These are phyloP conservation scores for Podospora australis DNA, from an alignment of 495 filamentous ascomycete genomes.

Conservation along the genomic window DNA sequence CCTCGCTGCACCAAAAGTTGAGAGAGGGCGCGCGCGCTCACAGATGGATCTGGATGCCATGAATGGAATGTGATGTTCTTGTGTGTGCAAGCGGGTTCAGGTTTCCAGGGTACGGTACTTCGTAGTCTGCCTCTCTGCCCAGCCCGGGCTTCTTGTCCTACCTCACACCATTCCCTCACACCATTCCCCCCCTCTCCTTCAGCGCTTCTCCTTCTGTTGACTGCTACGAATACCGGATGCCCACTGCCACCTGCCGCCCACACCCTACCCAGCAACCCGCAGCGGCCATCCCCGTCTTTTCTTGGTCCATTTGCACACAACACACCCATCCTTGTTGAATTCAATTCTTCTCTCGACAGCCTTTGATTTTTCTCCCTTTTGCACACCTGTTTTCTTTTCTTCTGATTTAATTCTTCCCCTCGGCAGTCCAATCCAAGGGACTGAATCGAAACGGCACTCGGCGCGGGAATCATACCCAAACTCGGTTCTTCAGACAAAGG, in stretches of 20 bases:
- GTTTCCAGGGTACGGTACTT: neutral
- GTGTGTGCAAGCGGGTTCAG: neutral
- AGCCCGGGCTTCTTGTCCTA: conserved; percentile 8
- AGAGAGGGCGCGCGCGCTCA: neutral
- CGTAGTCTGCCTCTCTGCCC: too few relatives aligned
- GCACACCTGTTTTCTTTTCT: neutral
- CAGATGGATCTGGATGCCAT: neutral
- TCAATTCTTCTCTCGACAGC: neutral
- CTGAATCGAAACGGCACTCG: neutral
- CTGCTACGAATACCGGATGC: too few relatives aligned
- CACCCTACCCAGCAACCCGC: neutral
- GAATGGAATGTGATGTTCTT: neutral
- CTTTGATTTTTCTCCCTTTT: conserved; percentile 1
- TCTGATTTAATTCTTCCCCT: neutral
- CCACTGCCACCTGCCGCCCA: neutral
- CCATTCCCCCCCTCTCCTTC: neutral
- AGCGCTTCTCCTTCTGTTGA: conserved; percentile 6
- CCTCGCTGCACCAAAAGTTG: too few relatives aligned
- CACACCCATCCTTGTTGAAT: neutral
- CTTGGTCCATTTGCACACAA: neutral
- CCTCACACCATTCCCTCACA: conserved; percentile 4
- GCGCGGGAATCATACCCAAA: conserved; percentile 2
- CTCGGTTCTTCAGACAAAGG: conserved; percentile 14
- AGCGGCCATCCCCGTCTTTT: neutral
- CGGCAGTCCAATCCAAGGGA: neutral